phyloP scores from a whole-genome alignment of 148 eudicot genomes.

The Salicornia ramosissima region DNA sequence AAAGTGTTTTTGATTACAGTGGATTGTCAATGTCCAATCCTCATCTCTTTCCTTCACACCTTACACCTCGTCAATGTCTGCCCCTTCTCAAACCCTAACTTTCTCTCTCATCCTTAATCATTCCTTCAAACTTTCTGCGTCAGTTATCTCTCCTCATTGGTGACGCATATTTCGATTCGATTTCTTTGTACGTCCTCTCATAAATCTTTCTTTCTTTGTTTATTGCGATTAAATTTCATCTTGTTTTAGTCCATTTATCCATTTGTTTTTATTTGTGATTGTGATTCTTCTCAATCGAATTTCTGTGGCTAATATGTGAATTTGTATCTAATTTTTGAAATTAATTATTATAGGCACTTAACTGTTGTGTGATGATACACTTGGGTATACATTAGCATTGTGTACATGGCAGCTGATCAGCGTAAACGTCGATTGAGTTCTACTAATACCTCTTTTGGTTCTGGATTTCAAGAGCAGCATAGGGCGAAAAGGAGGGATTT shows the following conservation, averaged over 20 bases:
- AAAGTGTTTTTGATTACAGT: neutral
- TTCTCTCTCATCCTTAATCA: neutral
- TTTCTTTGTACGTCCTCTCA: neutral
- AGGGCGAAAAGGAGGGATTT: conserved; percentile 53
- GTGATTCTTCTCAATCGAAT: neutral
- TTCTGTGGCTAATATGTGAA: neutral
- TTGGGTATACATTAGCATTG: conserved; percentile 24
- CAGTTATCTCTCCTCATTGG: no score
- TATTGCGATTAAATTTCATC: neutral
- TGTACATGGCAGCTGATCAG: conserved; percentile 83
- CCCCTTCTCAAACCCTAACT: conserved; percentile 22
- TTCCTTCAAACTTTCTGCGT: neutral
- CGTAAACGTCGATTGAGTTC: conserved; percentile 53
- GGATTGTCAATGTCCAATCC: conserved; percentile 7
- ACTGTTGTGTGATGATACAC: conserved; percentile 21
- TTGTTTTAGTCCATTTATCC: no score
- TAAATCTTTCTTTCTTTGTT: neutral
- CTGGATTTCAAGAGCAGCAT: conserved; percentile 37
- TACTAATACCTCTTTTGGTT: conserved; percentile 31
- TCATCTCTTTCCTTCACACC: conserved; percentile 12
- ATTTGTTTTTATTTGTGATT: neutral
- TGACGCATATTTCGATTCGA: neutral
- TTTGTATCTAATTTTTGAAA: neutral
- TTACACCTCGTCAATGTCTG: conserved; percentile 13
- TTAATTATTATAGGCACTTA: neutral